Evolutionary conservation across 257 asterid species (phyloP).

Genomic region (Primulina eburnea): DNA sequence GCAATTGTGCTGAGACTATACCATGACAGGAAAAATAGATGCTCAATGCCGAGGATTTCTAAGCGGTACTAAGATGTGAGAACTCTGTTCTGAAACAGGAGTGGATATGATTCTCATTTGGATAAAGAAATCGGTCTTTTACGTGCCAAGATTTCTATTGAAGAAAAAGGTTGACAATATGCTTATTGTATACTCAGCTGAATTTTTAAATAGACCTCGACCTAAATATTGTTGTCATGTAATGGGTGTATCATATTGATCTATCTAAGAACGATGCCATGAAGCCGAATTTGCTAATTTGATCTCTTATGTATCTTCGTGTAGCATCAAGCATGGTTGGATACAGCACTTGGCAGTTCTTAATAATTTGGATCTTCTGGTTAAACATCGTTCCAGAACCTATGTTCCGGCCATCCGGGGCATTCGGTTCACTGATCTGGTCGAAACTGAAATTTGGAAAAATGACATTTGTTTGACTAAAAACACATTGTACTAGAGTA

Average conservation of each 20-base stretch:
- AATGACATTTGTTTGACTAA: too few species aligned
- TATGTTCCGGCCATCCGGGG: too few species aligned
- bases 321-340: background rate
- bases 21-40: slow-evolving; percentile 82
- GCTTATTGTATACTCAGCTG: background rate
- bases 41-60: slow-evolving; percentile 94
- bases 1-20: slow-evolving; percentile 77
- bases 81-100: slow-evolving; percentile 11
- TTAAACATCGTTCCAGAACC: too few species aligned
- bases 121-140: background rate
- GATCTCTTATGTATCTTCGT: background rate
- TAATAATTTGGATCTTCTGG: background rate
- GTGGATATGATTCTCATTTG: slow-evolving; percentile 1
- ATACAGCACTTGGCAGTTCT: background rate
- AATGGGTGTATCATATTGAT: background rate
- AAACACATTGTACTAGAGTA: too few species aligned
- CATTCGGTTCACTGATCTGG: too few species aligned
- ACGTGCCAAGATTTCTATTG: background rate
- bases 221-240: background rate
- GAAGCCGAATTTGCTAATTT: background rate
- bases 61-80: slow-evolving; percentile 51
- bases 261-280: background rate
- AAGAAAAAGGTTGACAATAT: background rate
- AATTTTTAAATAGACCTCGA: background rate
- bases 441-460: too few species aligned